Evolutionary conservation across 2,329 filamentous ascomycete genomes (phyloP).

Genomic region (Magnaporthiopsis incrustans): DNA sequence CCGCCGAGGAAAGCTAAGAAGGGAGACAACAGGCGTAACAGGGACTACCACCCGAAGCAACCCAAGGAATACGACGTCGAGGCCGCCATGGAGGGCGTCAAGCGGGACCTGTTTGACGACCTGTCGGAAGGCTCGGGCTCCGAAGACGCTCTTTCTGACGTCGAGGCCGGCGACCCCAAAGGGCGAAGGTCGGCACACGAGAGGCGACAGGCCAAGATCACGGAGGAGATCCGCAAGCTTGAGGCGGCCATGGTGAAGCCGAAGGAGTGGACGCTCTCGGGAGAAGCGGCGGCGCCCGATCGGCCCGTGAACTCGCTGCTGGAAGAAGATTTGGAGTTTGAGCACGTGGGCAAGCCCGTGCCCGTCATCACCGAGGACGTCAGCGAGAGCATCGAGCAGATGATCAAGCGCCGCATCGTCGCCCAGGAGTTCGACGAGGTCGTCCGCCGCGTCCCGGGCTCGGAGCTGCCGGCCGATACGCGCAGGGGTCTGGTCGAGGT

Average conservation of each 20-base stretch:
- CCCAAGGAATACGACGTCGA: slow-evolving; percentile 50
- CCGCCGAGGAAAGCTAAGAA: slow-evolving; percentile 65
- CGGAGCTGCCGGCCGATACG: slow-evolving; percentile 49
- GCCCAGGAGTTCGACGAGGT: slow-evolving; percentile 90
- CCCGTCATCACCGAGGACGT: slow-evolving; percentile 89
- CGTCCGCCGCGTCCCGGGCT: slow-evolving; percentile 69
- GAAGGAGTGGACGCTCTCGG: slow-evolving; percentile 81
- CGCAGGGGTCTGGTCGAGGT: slow-evolving; percentile 71
- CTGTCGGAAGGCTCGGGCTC: slow-evolving; percentile 43
- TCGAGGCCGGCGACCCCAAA: slow-evolving; percentile 60
- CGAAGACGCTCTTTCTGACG: slow-evolving; percentile 56
- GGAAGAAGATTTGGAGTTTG: slow-evolving; percentile 92
- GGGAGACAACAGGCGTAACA: slow-evolving; percentile 31
- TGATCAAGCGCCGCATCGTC: slow-evolving; percentile 90
- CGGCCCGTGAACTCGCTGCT: slow-evolving; percentile 86
- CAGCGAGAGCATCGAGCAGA: slow-evolving; percentile 81
- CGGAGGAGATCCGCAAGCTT: slow-evolving; percentile 83
- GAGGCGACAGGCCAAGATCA: slow-evolving; percentile 74
- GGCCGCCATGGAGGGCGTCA: slow-evolving; percentile 24
- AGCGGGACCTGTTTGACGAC: slow-evolving; percentile 54
- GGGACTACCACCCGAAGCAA: slow-evolving; percentile 31
- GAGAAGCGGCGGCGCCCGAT: slow-evolving; percentile 76
- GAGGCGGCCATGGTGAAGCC: slow-evolving; percentile 86
- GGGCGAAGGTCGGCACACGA: slow-evolving; percentile 80
- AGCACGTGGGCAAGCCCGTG: slow-evolving; percentile 88